These are phyloP conservation scores for Alternaria brassicae DNA, from an alignment of 2,329 filamentous ascomycete species.

Conservation along the genomic window DNA sequence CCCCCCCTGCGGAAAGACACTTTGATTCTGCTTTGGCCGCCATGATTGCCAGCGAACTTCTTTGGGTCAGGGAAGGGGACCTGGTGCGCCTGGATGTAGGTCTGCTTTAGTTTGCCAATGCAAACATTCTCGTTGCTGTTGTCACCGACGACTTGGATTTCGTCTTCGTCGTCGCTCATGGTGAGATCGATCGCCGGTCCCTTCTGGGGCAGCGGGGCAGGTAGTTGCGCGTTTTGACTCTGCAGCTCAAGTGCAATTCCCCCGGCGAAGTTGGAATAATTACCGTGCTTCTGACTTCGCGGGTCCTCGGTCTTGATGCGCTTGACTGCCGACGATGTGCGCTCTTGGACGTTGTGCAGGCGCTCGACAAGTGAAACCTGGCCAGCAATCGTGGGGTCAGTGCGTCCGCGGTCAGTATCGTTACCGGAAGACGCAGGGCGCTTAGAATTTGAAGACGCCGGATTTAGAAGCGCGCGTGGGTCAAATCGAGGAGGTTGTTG, in stretches of 20 bases:
- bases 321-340: slow-evolving; percentile 61
- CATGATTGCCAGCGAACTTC: slow-evolving; percentile 64
- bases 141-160: slow-evolving; percentile 65
- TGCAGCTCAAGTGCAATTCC: slow-evolving; percentile 53
- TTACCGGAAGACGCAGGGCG: slow-evolving; percentile 37
- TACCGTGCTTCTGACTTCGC: slow-evolving; percentile 25
- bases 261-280: slow-evolving; percentile 20
- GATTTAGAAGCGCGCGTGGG: slow-evolving; percentile 46
- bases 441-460: slow-evolving; percentile 38
- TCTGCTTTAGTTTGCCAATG: slow-evolving; percentile 76
- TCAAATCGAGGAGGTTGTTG: slow-evolving; percentile 29
- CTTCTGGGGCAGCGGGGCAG: slow-evolving; percentile 8
- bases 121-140: slow-evolving; percentile 76
- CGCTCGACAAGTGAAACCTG: slow-evolving; percentile 73
- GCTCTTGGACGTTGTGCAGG: slow-evolving; percentile 76
- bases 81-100: slow-evolving; percentile 69
- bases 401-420: slow-evolving; percentile 32
- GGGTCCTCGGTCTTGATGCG: slow-evolving; percentile 40
- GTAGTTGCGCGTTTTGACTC: slow-evolving; percentile 37
- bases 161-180: slow-evolving; percentile 67
- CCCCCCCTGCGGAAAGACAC: slow-evolving; percentile 70
- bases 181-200: slow-evolving; percentile 42
- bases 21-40: slow-evolving; percentile 72
- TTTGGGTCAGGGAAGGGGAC: slow-evolving; percentile 74
- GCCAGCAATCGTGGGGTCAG: slow-evolving; percentile 45